Evolutionary conservation across 2,329 filamentous ascomycete species (phyloP).

Genomic region (Colletotrichum phormii): DNA sequence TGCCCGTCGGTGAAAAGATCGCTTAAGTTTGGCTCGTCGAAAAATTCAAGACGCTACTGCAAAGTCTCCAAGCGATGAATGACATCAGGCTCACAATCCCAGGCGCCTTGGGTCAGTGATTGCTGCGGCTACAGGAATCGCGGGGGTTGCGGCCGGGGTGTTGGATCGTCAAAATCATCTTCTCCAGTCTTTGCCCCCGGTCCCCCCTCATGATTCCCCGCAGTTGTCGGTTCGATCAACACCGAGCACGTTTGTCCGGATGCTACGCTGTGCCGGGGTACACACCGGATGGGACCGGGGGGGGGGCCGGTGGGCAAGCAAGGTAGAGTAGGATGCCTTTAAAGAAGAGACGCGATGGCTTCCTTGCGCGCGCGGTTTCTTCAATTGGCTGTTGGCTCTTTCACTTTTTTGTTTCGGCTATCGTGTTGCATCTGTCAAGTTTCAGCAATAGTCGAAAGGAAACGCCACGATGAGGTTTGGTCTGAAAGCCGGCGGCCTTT

Average conservation of each 20-base stretch:
- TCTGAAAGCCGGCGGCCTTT: constrained; percentile 22
- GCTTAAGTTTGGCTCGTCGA: neutral
- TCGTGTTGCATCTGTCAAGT: constrained; percentile 5
- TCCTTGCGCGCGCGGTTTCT: constrained; percentile 10
- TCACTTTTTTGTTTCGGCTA: neutral
- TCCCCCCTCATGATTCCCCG: constrained; percentile 35
- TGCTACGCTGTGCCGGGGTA: constrained; percentile 14
- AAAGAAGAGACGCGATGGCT: constrained; percentile 6
- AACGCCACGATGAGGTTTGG: constrained; percentile 27
- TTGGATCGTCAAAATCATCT: constrained; percentile 14
- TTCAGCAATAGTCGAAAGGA: neutral
- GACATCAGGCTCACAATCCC: constrained; percentile 11
- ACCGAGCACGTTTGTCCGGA: constrained; percentile 32
- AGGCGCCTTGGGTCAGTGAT: constrained; percentile 15
- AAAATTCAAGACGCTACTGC: constrained; percentile 5
- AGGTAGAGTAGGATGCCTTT: neutral
- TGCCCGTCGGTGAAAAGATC: constrained; percentile 15
- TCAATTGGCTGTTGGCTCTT: constrained; percentile 11
- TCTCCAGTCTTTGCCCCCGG: neutral
- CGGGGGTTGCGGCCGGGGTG: constrained; percentile 17
- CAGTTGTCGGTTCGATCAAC: constrained; percentile 34
- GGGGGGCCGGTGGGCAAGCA: neutral
- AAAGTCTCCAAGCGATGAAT: neutral
- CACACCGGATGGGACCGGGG: neutral
- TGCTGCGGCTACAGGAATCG: constrained; percentile 33